Percentiles rank a stretch among this genome's conserved stretches.
Conservation (phyloP, 179 eudicot genomes). For the Silene noctiflora region DNA sequence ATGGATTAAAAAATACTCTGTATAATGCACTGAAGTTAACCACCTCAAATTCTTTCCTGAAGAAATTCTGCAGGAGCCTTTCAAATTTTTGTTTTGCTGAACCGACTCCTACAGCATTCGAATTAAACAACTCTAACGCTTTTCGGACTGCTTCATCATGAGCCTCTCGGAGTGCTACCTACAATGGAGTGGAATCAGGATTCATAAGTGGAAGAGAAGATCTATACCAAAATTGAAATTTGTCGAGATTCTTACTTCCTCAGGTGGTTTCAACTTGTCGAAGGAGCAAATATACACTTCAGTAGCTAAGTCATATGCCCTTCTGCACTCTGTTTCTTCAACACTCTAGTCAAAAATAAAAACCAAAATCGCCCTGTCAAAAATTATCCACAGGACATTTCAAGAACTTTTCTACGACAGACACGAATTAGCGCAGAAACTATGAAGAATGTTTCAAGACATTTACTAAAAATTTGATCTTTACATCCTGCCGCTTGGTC, state of each 20-base stretch:
- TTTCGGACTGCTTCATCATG: slow-evolving; percentile 83
- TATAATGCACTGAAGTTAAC: slow-evolving; percentile 8
- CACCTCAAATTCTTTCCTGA: slow-evolving; percentile 89
- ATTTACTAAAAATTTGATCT: background rate
- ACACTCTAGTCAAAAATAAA: slow-evolving; percentile 57
- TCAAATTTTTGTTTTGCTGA: slow-evolving; percentile 71
- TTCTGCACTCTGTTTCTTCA: slow-evolving; percentile 96
- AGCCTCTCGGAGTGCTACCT: slow-evolving; percentile 85
- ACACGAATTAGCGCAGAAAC: background rate
- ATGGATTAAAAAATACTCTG: background rate
- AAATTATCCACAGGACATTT: background rate
- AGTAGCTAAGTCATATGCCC: slow-evolving; percentile 76
- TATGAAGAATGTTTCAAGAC: background rate
- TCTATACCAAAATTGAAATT: background rate
- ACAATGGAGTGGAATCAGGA: slow-evolving; percentile 28
- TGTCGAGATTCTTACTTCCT: slow-evolving; percentile 60
- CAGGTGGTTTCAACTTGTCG: slow-evolving; percentile 81
- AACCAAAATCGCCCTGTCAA: background rate
- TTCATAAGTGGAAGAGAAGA: slow-evolving; percentile 11
- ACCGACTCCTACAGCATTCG: slow-evolving; percentile 83
- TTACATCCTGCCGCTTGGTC: background rate
- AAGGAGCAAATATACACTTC: slow-evolving; percentile 74
- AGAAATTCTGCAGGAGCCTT: slow-evolving; percentile 61
- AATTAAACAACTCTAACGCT: slow-evolving; percentile 54
- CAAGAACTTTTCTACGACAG: background rate